These are phyloP conservation scores for Boletus pseudo-olivaceus DNA, from an alignment of 768 basidiomycete genomes.

Conservation along the genomic window DNA sequence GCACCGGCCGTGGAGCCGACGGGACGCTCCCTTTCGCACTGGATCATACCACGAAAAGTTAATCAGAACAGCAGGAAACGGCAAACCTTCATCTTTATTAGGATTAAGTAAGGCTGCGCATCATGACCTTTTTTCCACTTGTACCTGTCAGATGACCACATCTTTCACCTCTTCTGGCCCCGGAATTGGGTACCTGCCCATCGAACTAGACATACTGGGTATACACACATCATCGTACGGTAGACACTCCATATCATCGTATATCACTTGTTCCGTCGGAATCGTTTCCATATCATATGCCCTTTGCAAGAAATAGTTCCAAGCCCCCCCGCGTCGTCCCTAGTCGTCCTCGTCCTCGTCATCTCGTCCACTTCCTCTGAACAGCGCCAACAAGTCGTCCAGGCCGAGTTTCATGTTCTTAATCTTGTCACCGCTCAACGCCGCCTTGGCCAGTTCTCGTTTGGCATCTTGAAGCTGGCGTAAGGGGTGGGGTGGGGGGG, in stretches of 20 bases:
- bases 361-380: constrained; percentile 54
- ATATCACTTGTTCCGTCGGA: neutral
- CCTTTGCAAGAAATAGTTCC: neutral
- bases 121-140: no score
- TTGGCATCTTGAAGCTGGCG: constrained; percentile 85
- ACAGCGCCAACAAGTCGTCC: constrained; percentile 82
- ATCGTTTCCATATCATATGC: neutral
- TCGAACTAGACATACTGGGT: no score
- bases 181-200: no score
- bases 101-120: no score
- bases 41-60: neutral
- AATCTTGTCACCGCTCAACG: constrained; percentile 83
- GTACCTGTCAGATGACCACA: no score
- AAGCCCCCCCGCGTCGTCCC: neutral
- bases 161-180: no score
- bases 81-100: no score
- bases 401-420: constrained; percentile 81
- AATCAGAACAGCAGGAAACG: neutral
- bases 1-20: no score
- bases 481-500: constrained; percentile 21
- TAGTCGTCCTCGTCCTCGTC: constrained; percentile 48
- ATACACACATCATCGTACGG: neutral
- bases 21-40: neutral
- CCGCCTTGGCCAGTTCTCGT: constrained; percentile 77
- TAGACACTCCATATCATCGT: neutral